Percentiles rank a stretch among this genome's conserved stretches.
Evolutionary conservation across 805 yeast species (phyloP).

Genomic region (Candida arabinofermentans): DNA sequence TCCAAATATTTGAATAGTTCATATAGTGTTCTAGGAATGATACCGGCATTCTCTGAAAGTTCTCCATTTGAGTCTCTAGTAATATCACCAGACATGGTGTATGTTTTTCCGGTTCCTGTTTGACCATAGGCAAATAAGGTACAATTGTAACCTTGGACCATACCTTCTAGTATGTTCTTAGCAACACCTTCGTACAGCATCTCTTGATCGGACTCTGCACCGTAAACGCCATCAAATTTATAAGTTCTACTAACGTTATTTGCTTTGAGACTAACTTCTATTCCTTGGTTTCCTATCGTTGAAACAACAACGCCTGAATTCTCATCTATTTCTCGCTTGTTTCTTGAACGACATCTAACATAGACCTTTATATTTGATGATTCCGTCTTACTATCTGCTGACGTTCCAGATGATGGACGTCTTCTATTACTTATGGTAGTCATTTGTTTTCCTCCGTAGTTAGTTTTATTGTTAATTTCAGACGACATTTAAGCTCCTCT

Average conservation of each 20-base stretch:
- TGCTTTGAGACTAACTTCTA: slow-evolving; percentile 43
- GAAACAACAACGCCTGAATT: slow-evolving; percentile 60
- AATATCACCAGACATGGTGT: slow-evolving; percentile 71
- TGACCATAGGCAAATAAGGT: slow-evolving; percentile 75
- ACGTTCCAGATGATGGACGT: neutral
- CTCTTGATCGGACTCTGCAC: slow-evolving; percentile 74
- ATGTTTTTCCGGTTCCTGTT: slow-evolving; percentile 88
- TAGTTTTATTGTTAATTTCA: no score
- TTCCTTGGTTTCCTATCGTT: slow-evolving; percentile 41
- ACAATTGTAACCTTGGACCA: slow-evolving; percentile 73
- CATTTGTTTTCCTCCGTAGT: no score
- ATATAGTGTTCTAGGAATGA: slow-evolving; percentile 57
- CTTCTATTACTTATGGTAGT: no score
- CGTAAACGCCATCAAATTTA: slow-evolving; percentile 76
- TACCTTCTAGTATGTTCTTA: slow-evolving; percentile 55
- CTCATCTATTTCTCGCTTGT: slow-evolving; percentile 50
- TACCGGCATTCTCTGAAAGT: slow-evolving; percentile 51
- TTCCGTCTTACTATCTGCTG: neutral
- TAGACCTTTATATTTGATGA: slow-evolving; percentile 55
- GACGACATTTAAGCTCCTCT: no score
- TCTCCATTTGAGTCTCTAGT: slow-evolving; percentile 28
- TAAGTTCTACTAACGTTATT: slow-evolving; percentile 38
- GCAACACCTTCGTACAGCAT: slow-evolving; percentile 66
- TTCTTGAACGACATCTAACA: slow-evolving; percentile 62
- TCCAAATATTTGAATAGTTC: slow-evolving; percentile 50